Base-by-base conservation (phyloP, 2,329 filamentous ascomycete species). In the Rhinocladiella mackenziei region DNA sequence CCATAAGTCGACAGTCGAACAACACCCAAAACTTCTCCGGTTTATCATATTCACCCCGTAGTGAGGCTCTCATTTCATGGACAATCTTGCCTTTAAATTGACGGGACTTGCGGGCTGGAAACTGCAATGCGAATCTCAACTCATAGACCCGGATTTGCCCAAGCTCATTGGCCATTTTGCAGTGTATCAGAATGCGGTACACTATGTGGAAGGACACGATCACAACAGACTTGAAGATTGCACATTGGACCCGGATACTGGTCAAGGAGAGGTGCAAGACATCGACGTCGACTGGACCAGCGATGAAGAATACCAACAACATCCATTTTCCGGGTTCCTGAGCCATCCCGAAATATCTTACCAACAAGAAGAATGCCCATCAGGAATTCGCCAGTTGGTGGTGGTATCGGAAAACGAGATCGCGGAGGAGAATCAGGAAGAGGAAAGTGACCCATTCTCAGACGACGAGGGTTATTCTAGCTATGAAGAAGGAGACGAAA, bases 101-200 rank as follows among this genome's bases (percentile, higher is more conserved):
- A 32, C 38, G 9, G 44, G 45, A 41, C 26, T 43, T n/a, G 37
- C 45, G 6, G 33, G 31, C 18, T 48, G 40, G 40, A 48, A 44
- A 28, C 31, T 48, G 7, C 45, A 44, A 17, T 36, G 34, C 14
- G 45, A 48, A 31, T 48, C 37, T 10, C 13, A 19, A 15, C 45
- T 40, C 19, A 32, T 40, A 13, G 45, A 48, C 23, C 40, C 41
- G n/a, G 34, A 25, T 11, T 29, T 48, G n/a, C 32, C 26, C 17
- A 48, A 38, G 13, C 36, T 48, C 23, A 40, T 48, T 13, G 45
- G 45, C 11, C 38, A 48, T 28, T 15, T 40, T 19, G 38, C 45
- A 9, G 41, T 48, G 2, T 48, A 43, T 22, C 35, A 28, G 4
- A 30, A 38, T 23, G 41, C 35, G 3, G 36, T 36, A 4, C 22